Base-by-base conservation (phyloP, 306 rosid species). In the Prunus mongolica region DNA sequence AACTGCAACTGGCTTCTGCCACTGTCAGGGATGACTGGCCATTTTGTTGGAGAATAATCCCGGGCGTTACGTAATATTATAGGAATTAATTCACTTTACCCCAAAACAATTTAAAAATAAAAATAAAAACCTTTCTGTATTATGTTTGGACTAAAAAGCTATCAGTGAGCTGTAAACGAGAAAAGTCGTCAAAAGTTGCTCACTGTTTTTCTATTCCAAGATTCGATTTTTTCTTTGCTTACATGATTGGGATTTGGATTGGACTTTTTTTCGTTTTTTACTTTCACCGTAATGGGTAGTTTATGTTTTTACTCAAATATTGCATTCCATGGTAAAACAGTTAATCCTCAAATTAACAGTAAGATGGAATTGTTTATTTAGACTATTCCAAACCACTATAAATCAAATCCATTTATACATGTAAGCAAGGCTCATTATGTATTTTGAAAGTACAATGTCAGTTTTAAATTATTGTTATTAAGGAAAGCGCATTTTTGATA, bases 161-260 rank as follows among this genome's bases (percentile, higher is more conserved):
- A 0, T 16, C 28, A 0, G 63, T 57, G 63, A 25, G 57, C 34
- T 24, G 41, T 67, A 46, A 22, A 22, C 57, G 24, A 24, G 34
- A 67, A 67, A 46, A 46, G 72, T 67, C 22, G 72, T 46, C 32
- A 67, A 45, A 22, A 24, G 72, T 45, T 66, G 55, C 38, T 67
- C 58, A 12, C 10, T 67, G n/a, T 10, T 34, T 34, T n/a, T n/a
- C 24, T 4, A 13, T 22, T 19, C 20, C 25, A 38, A 19, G 27
- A 34, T 63, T 63, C 22, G 9, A 13, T 28, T 63, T 6, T 6
- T 38, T 65, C 10, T n/a, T 44, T 7, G 7, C 24, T 44, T 4
- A 50, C 55, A 15, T 7, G 7, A n/a, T 52, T 52, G 3, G 10
- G 22, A 7, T 8, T 20, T 20, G 13, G 10, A 20, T 11, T 11